Evolutionary conservation across 805 yeast genomes (phyloP), one percentile per base, ranked within the genome.

Genomic region (Lachancea quebecensis): DNA sequence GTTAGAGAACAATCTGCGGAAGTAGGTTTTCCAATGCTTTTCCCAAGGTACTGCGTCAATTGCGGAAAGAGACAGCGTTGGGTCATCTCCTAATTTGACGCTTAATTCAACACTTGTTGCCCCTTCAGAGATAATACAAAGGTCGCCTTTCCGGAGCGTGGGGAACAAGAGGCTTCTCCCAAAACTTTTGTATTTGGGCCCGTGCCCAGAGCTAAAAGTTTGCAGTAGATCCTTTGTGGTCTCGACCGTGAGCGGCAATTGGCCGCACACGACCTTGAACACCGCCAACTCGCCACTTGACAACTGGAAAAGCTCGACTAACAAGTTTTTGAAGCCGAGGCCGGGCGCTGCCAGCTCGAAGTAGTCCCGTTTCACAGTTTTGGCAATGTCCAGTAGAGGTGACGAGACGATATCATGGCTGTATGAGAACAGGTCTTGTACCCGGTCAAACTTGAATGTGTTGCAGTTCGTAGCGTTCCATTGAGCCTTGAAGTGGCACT

Each of bases 81-180:
- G 45, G 14, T 50, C 47, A 41, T 58, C 61, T 1, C 60, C 64
- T 2, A 58, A 53, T 10, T 41, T 38, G 4, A 59, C 53, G 25
- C 44, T 45, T 16, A 63, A 46, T 30, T 47, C 50, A 9, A 56
- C 35, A 4, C 58, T 50, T 11, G 41, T 35, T 1, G 41, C 39
- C 1, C 47, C 21, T 21, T 37, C 35, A 6, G 46, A 44, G 9
- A 45, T 14, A 4, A 62, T 42, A 17, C 39, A 45, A 18, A 63
- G 47, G 41, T 62, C 64, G 17, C 46, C 49, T 14, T 49, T 44
- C 40, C 57, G 53, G 8, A 63, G 34, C 6, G 57, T 45, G 16
- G 58, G 58, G 43, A 63, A 62, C 2, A 63, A 38, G 32, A 63
- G 45, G 3, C 57, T 49, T 44, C 60, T 58, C 1, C 64, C 64